Percentiles rank a stretch among this genome's conserved stretches.
Conservation (phyloP, 2,329 filamentous ascomycete genomes). For the Ascochyta pisi region DNA sequence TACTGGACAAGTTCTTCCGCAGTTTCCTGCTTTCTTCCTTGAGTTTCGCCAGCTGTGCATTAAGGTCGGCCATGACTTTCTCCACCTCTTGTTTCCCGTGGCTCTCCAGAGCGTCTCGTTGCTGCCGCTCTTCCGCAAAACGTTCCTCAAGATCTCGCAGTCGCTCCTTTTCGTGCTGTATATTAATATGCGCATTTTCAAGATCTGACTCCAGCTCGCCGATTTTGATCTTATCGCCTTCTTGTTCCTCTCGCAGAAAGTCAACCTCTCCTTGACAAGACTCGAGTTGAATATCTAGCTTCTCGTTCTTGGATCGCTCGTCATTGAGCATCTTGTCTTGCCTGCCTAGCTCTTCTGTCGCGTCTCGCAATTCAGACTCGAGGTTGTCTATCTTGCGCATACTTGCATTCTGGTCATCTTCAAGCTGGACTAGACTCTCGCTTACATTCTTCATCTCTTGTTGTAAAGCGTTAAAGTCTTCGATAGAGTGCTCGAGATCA, state of each 20-base stretch:
- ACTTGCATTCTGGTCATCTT: constrained; percentile 86
- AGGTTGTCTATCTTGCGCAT: constrained; percentile 79
- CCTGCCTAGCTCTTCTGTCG: constrained; percentile 85
- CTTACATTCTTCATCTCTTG: constrained; percentile 92
- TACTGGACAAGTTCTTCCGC: constrained; percentile 80
- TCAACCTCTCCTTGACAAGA: constrained; percentile 91
- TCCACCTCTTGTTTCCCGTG: constrained; percentile 96
- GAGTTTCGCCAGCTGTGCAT: constrained; percentile 77
- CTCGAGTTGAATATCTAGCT: constrained; percentile 89
- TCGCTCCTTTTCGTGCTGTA: constrained; percentile 85
- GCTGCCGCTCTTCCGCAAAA: constrained; percentile 80
- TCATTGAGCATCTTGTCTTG: constrained; percentile 85
- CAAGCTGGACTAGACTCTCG: constrained; percentile 82
- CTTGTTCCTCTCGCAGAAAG: constrained; percentile 95
- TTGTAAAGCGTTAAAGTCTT: constrained; percentile 91
- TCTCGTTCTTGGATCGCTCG: constrained; percentile 84
- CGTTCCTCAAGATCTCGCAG: constrained; percentile 62
- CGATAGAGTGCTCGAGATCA: constrained; percentile 76
- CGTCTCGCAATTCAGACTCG: constrained; percentile 80
- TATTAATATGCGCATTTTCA: constrained; percentile 75
- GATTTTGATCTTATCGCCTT: constrained; percentile 97
- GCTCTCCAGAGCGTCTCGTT: constrained; percentile 84
- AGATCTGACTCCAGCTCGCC: constrained; percentile 87
- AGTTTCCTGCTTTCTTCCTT: constrained; percentile 87
- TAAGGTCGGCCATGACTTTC: constrained; percentile 90